These are phyloP conservation scores for Gymnopus androsaceus DNA, from an alignment of 1,284 basidiomycete genomes.

Conservation along the genomic window DNA sequence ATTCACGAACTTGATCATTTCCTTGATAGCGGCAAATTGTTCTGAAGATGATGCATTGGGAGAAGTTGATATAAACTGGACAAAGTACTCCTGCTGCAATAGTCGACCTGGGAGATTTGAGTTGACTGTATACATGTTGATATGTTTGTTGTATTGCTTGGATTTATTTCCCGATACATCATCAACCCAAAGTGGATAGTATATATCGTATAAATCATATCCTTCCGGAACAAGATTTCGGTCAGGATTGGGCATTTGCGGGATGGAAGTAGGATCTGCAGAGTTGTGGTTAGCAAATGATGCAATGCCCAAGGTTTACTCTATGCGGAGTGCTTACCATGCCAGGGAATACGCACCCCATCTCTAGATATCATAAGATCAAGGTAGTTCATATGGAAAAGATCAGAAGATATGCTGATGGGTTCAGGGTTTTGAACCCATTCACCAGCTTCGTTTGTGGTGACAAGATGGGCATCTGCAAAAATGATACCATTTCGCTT, in stretches of 20 bases:
- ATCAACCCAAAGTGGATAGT: conserved; percentile 23
- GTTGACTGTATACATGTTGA: conserved; percentile 23
- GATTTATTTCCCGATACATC: conserved; percentile 25
- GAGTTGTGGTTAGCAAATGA: no score
- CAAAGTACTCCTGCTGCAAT: conserved; percentile 26
- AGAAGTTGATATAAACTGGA: conserved; percentile 27
- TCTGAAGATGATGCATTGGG: conserved; percentile 32
- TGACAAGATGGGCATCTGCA: no score
- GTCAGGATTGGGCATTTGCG: conserved; percentile 2
- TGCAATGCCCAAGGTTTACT: no score
- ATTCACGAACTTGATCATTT: conserved; percentile 23
- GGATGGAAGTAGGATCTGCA: no score
- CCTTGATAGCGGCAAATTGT: conserved; percentile 29
- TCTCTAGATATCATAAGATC: no score
- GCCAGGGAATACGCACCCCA: no score
- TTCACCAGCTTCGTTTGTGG: no score
- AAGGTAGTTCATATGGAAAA: no score
- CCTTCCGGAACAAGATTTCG: conserved; percentile 9
- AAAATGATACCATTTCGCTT: no score
- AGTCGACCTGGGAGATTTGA: conserved; percentile 5
- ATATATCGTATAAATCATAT: conserved; percentile 20
- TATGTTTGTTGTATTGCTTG: conserved; percentile 30
- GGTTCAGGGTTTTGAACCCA: no score
- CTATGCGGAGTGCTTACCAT: no score
- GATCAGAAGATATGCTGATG: no score